phyloP scores from a whole-genome alignment of 345 rosid species.

The Hevea brasiliensis region DNA sequence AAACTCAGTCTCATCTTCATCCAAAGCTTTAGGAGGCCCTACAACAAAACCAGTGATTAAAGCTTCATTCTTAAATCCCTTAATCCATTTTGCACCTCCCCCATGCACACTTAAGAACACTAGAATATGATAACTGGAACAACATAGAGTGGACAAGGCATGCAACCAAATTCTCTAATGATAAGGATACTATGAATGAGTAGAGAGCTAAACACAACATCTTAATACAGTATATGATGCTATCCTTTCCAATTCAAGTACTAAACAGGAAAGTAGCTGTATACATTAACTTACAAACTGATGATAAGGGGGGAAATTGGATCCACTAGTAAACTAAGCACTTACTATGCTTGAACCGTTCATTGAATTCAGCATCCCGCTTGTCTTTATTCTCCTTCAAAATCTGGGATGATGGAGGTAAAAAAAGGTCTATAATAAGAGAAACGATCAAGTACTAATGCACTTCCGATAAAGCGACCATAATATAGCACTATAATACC shows the following conservation, averaged over 20 bases:
- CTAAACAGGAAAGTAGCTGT: too few species aligned
- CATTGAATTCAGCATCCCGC: slow-evolving; percentile 90
- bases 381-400: slow-evolving; percentile 95
- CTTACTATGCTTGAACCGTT: slow-evolving; percentile 94
- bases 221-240: too few species aligned
- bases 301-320: too few species aligned
- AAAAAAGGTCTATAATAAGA: not conserved
- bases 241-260: not conserved
- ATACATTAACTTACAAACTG: not conserved
- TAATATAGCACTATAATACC: not conserved
- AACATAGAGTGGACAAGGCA: not conserved
- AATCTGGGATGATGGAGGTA: slow-evolving; percentile 46
- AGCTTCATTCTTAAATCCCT: not conserved
- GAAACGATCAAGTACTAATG: not conserved
- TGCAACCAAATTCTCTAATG: not conserved
- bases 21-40: slow-evolving; percentile 98
- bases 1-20: slow-evolving; percentile 96
- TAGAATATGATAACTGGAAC: too few species aligned
- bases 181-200: not conserved
- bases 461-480: not conserved
- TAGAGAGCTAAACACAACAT: not conserved
- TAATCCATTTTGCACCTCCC: not conserved
- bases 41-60: slow-evolving; percentile 13
- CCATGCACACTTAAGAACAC: not conserved
- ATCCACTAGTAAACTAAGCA: slow-evolving; percentile 11